Base-by-base conservation (phyloP, 2,329 filamentous ascomycete genomes). In the Sporothrix brasiliensis region DNA sequence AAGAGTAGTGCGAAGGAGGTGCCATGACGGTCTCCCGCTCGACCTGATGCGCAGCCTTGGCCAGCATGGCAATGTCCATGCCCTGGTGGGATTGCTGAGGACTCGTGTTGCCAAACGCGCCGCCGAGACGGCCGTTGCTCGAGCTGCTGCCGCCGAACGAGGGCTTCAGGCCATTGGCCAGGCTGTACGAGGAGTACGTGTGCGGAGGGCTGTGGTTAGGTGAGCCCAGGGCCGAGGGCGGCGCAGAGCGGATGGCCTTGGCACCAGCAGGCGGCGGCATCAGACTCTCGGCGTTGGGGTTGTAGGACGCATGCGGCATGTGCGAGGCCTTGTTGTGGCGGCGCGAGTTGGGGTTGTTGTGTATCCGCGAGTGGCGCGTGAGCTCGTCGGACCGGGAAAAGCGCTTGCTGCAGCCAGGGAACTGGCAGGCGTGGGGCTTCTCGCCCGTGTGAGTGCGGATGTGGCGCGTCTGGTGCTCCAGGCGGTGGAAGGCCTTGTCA, bases 331-430 rank as follows among this genome's bases (percentile, higher is more conserved):
- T 97, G 85, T 97, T 96, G 75, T 93, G 94, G 78, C 94, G 86
- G 78, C 95, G 87, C 71, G 94, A 97, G 85, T 98, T 98, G 71
- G 95, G 94, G 83, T 98, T 99, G 88, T 92, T 97, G 87, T 99
- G 94, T 83, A 99, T 99, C 80, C 94, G 89, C 79, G 94, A 97
- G 83, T 99, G 94, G 73, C 94, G 90, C 73, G 95, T 99, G 76
- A 99, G 86, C 83, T 99, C 94, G 79, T 99, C 94, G 14, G 94
- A 97, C 74, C 94, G 90, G 74, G 92, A 97, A 84, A 99, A 97
- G 77, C 94, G 92, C 83, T 98, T 98, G 76, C 92, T 94, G 88
- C 94, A 98, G 76, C 94, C 93, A 4, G 93, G 93, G 78, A 94
- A 97, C 79, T 92, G 90, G 87, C 94, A 99, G 73, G 92, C 94